Percentiles rank a stretch among this genome's conserved stretches.
phyloP scores from a whole-genome alignment of 2,329 filamentous ascomycete species.

The Cytospora schulzeri region DNA sequence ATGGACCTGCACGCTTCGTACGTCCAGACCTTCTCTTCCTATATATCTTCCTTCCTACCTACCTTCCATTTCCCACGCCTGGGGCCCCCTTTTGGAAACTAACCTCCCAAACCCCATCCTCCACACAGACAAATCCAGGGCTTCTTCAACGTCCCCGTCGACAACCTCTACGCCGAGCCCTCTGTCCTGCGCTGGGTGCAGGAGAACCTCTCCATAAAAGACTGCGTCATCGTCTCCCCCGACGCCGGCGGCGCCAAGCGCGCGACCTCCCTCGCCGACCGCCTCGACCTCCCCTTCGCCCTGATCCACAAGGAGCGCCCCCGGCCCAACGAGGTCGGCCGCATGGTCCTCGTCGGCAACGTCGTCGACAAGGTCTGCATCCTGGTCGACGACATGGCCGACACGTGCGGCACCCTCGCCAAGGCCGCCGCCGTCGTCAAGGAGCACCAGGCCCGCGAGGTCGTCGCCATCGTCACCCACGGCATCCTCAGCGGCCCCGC shows the following conservation, averaged over 20 bases:
- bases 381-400: conserved; percentile 96
- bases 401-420: conserved; percentile 70
- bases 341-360: conserved; percentile 82
- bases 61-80: too few species aligned
- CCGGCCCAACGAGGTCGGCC: conserved; percentile 66
- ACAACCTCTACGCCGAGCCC: conserved; percentile 90
- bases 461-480: conserved; percentile 94
- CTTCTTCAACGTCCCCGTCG: conserved; percentile 98
- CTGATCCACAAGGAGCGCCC: conserved; percentile 80
- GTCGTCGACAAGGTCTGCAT: conserved; percentile 88
- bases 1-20: conserved; percentile 97
- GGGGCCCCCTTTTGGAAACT: not conserved
- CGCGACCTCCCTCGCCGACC: conserved; percentile 92
- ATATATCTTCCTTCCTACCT: too few species aligned
- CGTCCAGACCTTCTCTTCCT: conserved; percentile 14
- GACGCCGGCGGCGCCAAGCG: conserved; percentile 97
- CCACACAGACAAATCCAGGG: conserved; percentile 77
- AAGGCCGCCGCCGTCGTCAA: conserved; percentile 91
- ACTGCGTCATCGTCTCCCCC: conserved; percentile 91
- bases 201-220: conserved; percentile 79
- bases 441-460: conserved; percentile 81
- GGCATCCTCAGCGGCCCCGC: conserved; percentile 88
- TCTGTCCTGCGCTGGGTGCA: conserved; percentile 72
- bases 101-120: conserved; percentile 57
- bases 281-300: conserved; percentile 90